Percentiles rank a stretch among this genome's conserved stretches.
Conservation (phyloP, 176 grass and related monocot genomes). For the Oryza longistaminata region DNA sequence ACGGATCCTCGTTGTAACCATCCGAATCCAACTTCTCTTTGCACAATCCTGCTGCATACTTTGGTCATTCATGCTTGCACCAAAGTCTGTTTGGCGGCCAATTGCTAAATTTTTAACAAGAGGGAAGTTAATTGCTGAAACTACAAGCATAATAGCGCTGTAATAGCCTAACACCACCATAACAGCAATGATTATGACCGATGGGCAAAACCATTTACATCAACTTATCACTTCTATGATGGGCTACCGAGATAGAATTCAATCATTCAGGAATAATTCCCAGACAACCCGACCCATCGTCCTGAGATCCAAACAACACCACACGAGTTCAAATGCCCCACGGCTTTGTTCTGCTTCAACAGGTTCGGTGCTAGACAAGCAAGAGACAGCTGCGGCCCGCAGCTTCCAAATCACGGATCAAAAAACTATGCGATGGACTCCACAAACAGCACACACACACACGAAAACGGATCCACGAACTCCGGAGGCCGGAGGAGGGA, state of each 20-base stretch:
- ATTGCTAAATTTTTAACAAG: background rate
- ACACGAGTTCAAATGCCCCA: background rate
- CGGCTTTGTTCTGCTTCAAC: background rate
- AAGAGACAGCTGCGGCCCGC: background rate
- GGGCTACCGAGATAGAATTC: constrained; percentile 15
- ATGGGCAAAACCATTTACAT: background rate
- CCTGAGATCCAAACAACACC: constrained; percentile 12
- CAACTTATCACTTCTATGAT: background rate
- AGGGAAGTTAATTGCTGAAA: background rate
- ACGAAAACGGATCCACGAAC: constrained; percentile 40
- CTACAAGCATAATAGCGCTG: background rate
- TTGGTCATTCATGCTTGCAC: background rate
- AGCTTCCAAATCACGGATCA: background rate
- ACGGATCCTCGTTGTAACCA: background rate
- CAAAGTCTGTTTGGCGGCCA: background rate
- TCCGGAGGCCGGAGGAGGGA: background rate
- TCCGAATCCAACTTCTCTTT: background rate
- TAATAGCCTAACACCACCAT: background rate
- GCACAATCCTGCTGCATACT: background rate
- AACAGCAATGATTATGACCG: constrained; percentile 18
- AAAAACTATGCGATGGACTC: background rate
- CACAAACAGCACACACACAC: background rate
- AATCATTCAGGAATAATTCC: background rate
- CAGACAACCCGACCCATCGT: background rate
- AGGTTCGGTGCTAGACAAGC: background rate